Evolutionary conservation across 1,139 yeast genomes (phyloP).

Genomic region (Nakaseomyces kungkrabaensis): DNA sequence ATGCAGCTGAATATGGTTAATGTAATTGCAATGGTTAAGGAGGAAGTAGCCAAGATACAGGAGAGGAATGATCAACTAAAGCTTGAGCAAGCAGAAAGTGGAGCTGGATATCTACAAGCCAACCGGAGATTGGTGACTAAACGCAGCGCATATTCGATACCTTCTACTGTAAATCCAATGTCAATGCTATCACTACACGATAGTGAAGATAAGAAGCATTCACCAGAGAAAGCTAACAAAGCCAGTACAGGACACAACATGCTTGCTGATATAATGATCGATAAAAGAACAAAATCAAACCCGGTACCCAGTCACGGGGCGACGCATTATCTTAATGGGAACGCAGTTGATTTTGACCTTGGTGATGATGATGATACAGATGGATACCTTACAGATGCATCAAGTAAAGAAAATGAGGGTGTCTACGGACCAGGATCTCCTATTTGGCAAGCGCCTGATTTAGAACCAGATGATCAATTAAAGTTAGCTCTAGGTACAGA

Average conservation of each 20-base stretch:
- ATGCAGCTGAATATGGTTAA: conserved; percentile 32
- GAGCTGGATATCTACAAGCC: neutral
- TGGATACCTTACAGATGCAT: neutral
- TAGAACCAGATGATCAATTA: conserved; percentile 32
- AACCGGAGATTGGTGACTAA: neutral
- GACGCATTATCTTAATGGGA: neutral
- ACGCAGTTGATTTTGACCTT: conserved; percentile 5
- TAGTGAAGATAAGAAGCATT: conserved; percentile 3
- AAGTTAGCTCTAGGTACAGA: conserved; percentile 21
- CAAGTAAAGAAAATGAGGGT: conserved; percentile 6
- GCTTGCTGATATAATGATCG: neutral
- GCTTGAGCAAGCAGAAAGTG: neutral
- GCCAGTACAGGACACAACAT: neutral
- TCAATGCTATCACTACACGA: conserved; percentile 8
- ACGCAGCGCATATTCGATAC: conserved; percentile 1
- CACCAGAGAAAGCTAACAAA: neutral
- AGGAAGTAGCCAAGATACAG: conserved; percentile 18
- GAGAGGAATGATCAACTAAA: neutral
- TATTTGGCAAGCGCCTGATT: conserved; percentile 32
- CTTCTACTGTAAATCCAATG: neutral
- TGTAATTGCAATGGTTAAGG: conserved; percentile 28
- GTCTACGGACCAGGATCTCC: conserved; percentile 20
- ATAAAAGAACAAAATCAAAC: neutral
- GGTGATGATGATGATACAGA: conserved; percentile 8
- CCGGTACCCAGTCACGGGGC: neutral